phyloP scores from a whole-genome alignment of 2,329 filamentous ascomycete species.

The Aureobasidium sp. region DNA sequence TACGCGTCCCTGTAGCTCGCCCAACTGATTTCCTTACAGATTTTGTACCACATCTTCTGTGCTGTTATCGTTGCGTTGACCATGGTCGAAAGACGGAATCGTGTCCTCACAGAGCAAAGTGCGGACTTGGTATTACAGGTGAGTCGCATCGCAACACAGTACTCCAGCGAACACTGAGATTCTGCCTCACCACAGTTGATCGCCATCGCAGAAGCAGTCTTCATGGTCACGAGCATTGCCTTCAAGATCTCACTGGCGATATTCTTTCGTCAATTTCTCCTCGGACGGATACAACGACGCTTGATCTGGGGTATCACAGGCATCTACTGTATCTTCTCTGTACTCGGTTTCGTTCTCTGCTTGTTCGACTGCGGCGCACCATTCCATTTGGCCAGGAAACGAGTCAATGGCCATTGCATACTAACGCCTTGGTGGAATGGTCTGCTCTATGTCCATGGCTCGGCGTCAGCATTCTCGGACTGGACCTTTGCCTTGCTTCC shows the following conservation, averaged over 20 bases:
- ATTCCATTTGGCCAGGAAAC: neutral
- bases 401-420: neutral
- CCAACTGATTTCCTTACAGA: neutral
- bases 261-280: neutral
- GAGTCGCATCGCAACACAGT: neutral
- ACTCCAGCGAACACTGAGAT: no score
- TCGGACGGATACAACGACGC: neutral
- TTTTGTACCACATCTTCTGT: neutral
- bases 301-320: neutral
- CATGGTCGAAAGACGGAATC: neutral
- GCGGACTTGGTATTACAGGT: neutral
- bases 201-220: neutral
- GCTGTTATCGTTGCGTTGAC: neutral
- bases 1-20: no score
- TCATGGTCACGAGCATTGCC: neutral
- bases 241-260: neutral
- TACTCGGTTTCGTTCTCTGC: neutral
- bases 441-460: neutral
- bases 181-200: neutral
- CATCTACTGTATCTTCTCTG: neutral
- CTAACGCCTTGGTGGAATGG: neutral
- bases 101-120: neutral
- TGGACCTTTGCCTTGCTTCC: neutral
- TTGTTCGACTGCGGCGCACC: neutral
- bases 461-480: neutral